These are phyloP conservation scores for Epicoccum nigrum DNA, from an alignment of 2,329 filamentous ascomycete genomes.

Conservation along the genomic window DNA sequence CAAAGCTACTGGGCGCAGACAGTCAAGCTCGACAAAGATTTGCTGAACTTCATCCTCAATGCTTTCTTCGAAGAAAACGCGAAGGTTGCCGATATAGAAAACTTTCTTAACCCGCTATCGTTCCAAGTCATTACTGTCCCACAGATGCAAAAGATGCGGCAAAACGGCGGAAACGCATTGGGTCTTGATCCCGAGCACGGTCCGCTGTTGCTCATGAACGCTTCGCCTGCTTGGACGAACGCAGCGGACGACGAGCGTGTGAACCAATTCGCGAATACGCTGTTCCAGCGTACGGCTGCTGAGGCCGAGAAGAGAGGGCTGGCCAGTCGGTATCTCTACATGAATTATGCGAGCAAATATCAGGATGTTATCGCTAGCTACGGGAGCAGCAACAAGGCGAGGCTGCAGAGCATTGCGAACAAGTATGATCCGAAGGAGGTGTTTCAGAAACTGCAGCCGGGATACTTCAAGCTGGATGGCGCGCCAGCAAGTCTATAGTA, in stretches of 20 bases:
- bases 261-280: conserved; percentile 8
- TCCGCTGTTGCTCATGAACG: conserved; percentile 27
- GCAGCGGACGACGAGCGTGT: conserved; percentile 24
- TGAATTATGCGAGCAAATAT: conserved; percentile 56
- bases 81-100: not conserved
- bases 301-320: conserved; percentile 16
- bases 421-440: conserved; percentile 52
- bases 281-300: conserved; percentile 12
- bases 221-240: conserved; percentile 26
- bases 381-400: conserved; percentile 45
- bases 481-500: not conserved
- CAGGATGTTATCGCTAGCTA: conserved; percentile 54
- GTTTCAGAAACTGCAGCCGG: conserved; percentile 52
- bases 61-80: conserved; percentile 16
- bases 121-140: conserved; percentile 24
- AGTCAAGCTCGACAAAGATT: conserved; percentile 20
- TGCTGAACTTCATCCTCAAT: conserved; percentile 17
- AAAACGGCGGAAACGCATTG: conserved; percentile 27
- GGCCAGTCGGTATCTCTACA: conserved; percentile 48
- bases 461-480: conserved; percentile 52
- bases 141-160: conserved; percentile 26
- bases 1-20: conserved; percentile 22
- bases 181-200: conserved; percentile 24
- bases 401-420: conserved; percentile 42
- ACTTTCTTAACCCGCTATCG: not conserved